Percentiles rank a stretch among this genome's conserved stretches.
Conservation (phyloP, 352 stramenopile genomes). For the Elongisporangium undulatum region DNA sequence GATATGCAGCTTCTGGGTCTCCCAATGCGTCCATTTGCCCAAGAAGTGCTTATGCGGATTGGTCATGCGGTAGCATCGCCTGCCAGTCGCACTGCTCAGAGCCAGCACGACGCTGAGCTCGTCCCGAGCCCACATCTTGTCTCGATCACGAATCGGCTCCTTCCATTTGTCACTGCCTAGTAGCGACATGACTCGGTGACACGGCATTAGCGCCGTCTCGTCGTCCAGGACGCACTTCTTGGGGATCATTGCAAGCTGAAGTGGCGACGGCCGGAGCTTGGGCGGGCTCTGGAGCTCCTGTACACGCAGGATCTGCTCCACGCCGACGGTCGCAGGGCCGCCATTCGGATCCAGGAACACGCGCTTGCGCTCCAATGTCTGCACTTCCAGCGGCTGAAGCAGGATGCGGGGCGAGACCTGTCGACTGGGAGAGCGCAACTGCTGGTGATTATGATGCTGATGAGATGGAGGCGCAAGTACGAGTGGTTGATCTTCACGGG, state of each 20-base stretch:
- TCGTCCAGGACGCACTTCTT: slow-evolving; percentile 44
- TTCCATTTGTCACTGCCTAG: slow-evolving; percentile 37
- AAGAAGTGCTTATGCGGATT: slow-evolving; percentile 15
- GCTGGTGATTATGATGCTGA: neutral
- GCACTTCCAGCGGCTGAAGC: neutral
- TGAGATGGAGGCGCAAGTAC: neutral
- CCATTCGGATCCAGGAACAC: neutral
- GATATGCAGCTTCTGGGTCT: slow-evolving; percentile 29
- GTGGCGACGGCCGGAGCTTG: slow-evolving; percentile 16
- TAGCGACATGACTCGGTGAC: slow-evolving; percentile 37
- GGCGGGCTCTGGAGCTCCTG: slow-evolving; percentile 23
- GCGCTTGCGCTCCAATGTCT: neutral
- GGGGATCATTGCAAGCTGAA: slow-evolving; percentile 40
- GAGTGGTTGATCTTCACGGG: neutral
- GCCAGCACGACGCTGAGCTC: slow-evolving; percentile 44
- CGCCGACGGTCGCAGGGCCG: neutral
- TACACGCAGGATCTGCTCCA: slow-evolving; percentile 54
- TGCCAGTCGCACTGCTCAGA: neutral
- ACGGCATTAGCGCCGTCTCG: slow-evolving; percentile 73
- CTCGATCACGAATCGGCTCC: slow-evolving; percentile 50
- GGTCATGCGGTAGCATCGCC: slow-evolving; percentile 32
- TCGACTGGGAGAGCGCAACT: neutral
- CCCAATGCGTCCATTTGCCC: slow-evolving; percentile 46
- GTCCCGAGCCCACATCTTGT: slow-evolving; percentile 52
- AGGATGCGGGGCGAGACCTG: neutral